Evolutionary conservation across 2,329 filamentous ascomycete genomes (phyloP).

Genomic region (Aspergillus calidoustus): DNA sequence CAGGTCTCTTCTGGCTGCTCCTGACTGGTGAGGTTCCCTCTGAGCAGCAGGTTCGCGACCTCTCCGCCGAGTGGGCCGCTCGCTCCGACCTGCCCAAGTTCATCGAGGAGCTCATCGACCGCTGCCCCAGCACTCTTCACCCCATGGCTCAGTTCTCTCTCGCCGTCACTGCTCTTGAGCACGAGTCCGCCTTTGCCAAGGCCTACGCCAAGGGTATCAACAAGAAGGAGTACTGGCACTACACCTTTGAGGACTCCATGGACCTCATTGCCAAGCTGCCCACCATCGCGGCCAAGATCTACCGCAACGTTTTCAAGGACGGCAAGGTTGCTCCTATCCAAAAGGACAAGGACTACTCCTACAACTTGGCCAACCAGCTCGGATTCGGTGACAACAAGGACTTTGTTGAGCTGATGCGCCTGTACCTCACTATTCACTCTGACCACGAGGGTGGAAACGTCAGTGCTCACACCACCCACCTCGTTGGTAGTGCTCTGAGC

Average conservation of each 20-base stretch:
- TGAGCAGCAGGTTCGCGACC: slow-evolving; percentile 97
- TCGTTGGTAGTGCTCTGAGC: slow-evolving; percentile 94
- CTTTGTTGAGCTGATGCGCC: slow-evolving; percentile 97
- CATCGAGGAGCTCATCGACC: slow-evolving; percentile 98
- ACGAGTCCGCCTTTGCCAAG: slow-evolving; percentile 96
- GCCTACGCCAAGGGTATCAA: slow-evolving; percentile 98
- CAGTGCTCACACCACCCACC: slow-evolving; percentile 96
- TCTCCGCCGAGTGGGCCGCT: slow-evolving; percentile 98
- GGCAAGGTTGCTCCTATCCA: slow-evolving; percentile 95
- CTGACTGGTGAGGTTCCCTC: slow-evolving; percentile 96
- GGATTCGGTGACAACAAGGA: slow-evolving; percentile 93
- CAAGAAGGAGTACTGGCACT: slow-evolving; percentile 99
- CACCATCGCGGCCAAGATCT: slow-evolving; percentile 97
- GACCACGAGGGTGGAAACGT: slow-evolving; percentile 99
- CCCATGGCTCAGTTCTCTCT: slow-evolving; percentile 99
- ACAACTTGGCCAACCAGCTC: slow-evolving; percentile 99
- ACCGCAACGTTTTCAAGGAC: slow-evolving; percentile 99
- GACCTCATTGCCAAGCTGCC: slow-evolving; percentile 99
- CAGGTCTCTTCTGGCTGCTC: slow-evolving; percentile 98
- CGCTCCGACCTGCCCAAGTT: slow-evolving; percentile 97
- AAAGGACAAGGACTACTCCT: slow-evolving; percentile 99
- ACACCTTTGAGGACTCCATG: slow-evolving; percentile 99
- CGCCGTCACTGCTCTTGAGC: slow-evolving; percentile 96
- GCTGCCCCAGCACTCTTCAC: slow-evolving; percentile 98
- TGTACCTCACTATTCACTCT: slow-evolving; percentile 99